Percentiles rank a stretch among this genome's conserved stretches.
Evolutionary conservation across 202 grass and related monocot species (phyloP).

Genomic region (Alloteropsis angusta): DNA sequence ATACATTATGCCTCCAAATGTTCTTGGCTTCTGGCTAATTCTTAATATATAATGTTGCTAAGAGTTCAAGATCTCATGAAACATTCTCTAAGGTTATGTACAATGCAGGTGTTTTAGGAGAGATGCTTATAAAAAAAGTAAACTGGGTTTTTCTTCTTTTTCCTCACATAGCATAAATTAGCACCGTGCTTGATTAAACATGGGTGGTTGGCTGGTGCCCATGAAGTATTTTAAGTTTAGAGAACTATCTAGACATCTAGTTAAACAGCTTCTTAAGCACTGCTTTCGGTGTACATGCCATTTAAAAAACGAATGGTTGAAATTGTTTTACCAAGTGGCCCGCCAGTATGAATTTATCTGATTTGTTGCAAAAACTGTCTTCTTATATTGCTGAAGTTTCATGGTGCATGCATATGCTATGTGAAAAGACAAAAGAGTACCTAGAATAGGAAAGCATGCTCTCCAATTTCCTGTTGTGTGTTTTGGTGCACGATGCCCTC

Average conservation of each 20-base stretch:
- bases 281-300: neutral
- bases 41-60: neutral
- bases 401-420: neutral
- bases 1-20: neutral
- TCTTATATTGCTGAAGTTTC: neutral
- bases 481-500: constrained; percentile 30
- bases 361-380: neutral
- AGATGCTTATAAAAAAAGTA: neutral
- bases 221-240: neutral
- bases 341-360: neutral
- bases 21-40: neutral
- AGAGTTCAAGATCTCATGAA: neutral
- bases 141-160: neutral
- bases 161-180: too few species aligned
- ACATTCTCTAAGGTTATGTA: neutral
- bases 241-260: neutral
- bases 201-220: neutral
- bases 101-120: neutral
- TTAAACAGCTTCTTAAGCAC: neutral
- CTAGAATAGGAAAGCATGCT: constrained; percentile 58
- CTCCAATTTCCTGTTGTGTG: constrained; percentile 43
- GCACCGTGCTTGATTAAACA: neutral
- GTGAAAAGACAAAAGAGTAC: constrained; percentile 20
- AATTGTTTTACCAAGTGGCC: neutral
- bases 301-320: neutral